Evolutionary conservation across 1,139 yeast species (phyloP).

Genomic region (Scheffersomyces segobiensis): DNA sequence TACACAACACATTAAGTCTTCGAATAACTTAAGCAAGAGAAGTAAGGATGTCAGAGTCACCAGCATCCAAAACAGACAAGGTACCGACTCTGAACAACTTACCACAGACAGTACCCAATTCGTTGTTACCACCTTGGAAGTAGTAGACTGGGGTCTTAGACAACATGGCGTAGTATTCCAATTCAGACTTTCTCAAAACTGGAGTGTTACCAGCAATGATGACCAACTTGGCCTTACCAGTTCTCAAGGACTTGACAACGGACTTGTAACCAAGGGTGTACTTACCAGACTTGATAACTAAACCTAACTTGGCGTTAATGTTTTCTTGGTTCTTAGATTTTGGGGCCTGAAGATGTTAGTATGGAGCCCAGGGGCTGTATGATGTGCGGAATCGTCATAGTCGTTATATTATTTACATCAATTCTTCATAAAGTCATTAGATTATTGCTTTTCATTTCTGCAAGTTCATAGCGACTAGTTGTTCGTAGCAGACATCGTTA

Average conservation of each 20-base stretch:
- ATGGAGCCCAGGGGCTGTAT: conserved; percentile 2
- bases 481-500: background rate
- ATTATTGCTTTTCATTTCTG: background rate
- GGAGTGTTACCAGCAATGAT: conserved; percentile 99
- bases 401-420: background rate
- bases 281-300: conserved; percentile 98
- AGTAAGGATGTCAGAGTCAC: conserved; percentile 98
- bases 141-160: conserved; percentile 97
- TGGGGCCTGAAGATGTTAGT: conserved; percentile 78
- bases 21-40: conserved; percentile 27
- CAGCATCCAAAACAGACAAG: conserved; percentile 93
- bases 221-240: conserved; percentile 98
- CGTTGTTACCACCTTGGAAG: conserved; percentile 99
- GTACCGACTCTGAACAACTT: conserved; percentile 99
- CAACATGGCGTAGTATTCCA: conserved; percentile 99
- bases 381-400: background rate
- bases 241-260: conserved; percentile 97
- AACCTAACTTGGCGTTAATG: conserved; percentile 98
- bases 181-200: conserved; percentile 99
- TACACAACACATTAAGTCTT: conserved; percentile 1
- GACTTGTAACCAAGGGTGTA: conserved; percentile 99
- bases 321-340: conserved; percentile 86
- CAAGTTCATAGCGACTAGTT: conserved; percentile 7
- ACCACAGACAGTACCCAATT: conserved; percentile 99
- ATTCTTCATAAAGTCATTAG: background rate